phyloP scores from a whole-genome alignment of 805 yeast species.

The Torulaspora quercuum region DNA sequence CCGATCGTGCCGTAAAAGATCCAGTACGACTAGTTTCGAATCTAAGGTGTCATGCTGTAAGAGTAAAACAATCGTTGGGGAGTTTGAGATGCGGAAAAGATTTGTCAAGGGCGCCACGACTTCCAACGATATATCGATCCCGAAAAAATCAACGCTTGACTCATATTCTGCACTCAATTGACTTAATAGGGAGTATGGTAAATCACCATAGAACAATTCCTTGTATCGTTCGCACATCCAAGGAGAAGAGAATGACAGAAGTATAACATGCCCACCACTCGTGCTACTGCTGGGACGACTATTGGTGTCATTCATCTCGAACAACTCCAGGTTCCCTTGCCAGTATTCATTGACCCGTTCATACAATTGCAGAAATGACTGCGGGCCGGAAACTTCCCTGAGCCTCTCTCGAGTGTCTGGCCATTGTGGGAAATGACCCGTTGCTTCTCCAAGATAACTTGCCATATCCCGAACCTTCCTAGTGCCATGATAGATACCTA shows the following conservation, averaged over 20 bases:
- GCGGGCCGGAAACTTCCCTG: neutral
- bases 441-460: conserved; percentile 28
- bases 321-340: conserved; percentile 1
- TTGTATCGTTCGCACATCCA: conserved; percentile 33
- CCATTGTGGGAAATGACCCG: conserved; percentile 14
- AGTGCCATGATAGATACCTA: conserved; percentile 39
- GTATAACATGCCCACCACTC: conserved; percentile 14
- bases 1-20: conserved; percentile 11
- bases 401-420: conserved; percentile 3
- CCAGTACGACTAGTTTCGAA: conserved; percentile 6
- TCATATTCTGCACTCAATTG: conserved; percentile 25
- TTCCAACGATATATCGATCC: conserved; percentile 36
- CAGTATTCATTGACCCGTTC: conserved; percentile 2
- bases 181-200: conserved; percentile 36
- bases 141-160: conserved; percentile 24
- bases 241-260: conserved; percentile 39
- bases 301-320: neutral
- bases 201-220: conserved; percentile 28
- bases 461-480: conserved; percentile 36
- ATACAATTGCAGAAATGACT: conserved; percentile 1
- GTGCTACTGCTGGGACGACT: too few species aligned
- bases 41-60: conserved; percentile 3
- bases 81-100: conserved; percentile 13
- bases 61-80: conserved; percentile 15
- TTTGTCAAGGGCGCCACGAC: conserved; percentile 29